Conservation (phyloP, 805 yeast species). For the Cyberlindnera lachancei region DNA sequence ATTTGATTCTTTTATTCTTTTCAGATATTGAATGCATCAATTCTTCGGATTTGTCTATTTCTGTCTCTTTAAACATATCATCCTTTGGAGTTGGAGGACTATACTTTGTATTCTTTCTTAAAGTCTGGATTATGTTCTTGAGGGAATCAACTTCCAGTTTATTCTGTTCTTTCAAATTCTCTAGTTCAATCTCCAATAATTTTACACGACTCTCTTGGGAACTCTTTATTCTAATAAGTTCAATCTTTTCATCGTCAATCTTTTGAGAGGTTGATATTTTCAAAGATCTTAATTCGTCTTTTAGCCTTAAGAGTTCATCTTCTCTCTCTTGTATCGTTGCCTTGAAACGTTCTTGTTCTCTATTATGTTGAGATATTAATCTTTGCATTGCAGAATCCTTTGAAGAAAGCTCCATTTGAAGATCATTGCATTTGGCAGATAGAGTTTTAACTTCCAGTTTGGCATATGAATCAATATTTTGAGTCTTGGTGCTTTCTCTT, state of each 20-base stretch:
- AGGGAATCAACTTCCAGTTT: slow-evolving; percentile 29
- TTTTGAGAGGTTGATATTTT: slow-evolving; percentile 23
- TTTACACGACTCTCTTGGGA: slow-evolving; percentile 33
- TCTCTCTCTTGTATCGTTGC: slow-evolving; percentile 28
- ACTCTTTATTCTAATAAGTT: slow-evolving; percentile 28
- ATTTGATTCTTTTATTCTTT: slow-evolving; percentile 19
- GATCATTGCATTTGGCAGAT: slow-evolving; percentile 27
- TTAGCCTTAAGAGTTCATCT: slow-evolving; percentile 27
- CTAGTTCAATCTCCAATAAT: slow-evolving; percentile 31
- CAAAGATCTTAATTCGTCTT: slow-evolving; percentile 27
- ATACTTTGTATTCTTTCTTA: slow-evolving; percentile 6
- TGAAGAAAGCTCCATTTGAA: slow-evolving; percentile 22
- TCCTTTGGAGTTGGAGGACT: no score
- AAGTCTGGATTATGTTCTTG: slow-evolving; percentile 20
- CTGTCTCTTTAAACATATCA: background rate
- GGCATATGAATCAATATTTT: slow-evolving; percentile 21
- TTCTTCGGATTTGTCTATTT: slow-evolving; percentile 16
- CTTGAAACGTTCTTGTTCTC: slow-evolving; percentile 19
- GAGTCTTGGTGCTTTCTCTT: slow-evolving; percentile 14
- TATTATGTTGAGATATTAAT: slow-evolving; percentile 14
- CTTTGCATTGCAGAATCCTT: slow-evolving; percentile 16
- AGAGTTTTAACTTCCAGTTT: slow-evolving; percentile 33
- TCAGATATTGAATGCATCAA: slow-evolving; percentile 21
- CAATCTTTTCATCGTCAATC: slow-evolving; percentile 30
- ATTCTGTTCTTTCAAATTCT: slow-evolving; percentile 28